Percentiles rank a stretch among this genome's conserved stretches.
Conservation (phyloP, 805 yeast species). For the Saccharomyces eubayanus region DNA sequence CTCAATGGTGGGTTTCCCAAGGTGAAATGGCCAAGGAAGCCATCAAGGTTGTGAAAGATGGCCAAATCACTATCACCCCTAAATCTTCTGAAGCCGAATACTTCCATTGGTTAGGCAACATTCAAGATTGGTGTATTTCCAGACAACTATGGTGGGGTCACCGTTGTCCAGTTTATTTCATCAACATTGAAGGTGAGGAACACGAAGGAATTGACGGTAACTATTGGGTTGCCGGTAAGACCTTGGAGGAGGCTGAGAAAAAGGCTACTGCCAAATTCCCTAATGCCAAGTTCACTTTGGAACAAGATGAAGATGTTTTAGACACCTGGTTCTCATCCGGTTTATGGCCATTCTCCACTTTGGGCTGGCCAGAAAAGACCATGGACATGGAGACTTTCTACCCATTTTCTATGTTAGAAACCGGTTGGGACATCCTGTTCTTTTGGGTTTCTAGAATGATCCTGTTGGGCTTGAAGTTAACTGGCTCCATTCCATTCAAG, state of each 20-base stretch:
- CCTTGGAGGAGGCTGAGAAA: constrained; percentile 68
- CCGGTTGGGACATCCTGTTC: constrained; percentile 98
- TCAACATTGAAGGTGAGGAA: constrained; percentile 64
- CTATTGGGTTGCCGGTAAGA: constrained; percentile 89
- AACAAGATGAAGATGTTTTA: constrained; percentile 95
- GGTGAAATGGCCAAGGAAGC: constrained; percentile 82
- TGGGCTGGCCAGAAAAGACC: constrained; percentile 89
- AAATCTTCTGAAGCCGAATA: constrained; percentile 87
- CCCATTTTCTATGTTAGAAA: constrained; percentile 91
- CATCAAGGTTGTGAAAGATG: constrained; percentile 72
- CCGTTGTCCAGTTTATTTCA: constrained; percentile 92
- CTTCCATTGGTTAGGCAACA: constrained; percentile 89
- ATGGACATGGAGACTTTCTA: constrained; percentile 67
- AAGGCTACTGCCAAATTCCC: constrained; percentile 76
- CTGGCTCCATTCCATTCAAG: constrained; percentile 85
- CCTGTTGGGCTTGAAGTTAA: constrained; percentile 78
- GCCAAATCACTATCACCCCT: constrained; percentile 76
- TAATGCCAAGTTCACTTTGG: constrained; percentile 58
- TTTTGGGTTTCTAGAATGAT: constrained; percentile 99
- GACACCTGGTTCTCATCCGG: constrained; percentile 99
- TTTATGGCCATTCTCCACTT: constrained; percentile 92
- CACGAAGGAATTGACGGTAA: constrained; percentile 53
- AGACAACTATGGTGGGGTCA: constrained; percentile 96
- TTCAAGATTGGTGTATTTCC: constrained; percentile 99
- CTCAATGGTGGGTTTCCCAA: constrained; percentile 99